phyloP scores from a whole-genome alignment of 257 asterid species.

The Perilla frutescens region DNA sequence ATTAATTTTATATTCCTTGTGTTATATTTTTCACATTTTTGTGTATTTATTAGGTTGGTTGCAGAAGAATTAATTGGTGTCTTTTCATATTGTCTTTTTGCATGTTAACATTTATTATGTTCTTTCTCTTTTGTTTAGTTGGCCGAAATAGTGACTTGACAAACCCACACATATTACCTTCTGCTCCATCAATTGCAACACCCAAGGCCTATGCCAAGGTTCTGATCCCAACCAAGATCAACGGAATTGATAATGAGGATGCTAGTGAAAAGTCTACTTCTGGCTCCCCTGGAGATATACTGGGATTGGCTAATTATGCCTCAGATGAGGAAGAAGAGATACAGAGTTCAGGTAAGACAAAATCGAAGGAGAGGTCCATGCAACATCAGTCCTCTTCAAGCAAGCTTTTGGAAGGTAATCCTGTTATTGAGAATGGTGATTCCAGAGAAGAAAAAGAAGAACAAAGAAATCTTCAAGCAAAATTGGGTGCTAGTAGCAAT shows the following conservation, averaged over 20 bases:
- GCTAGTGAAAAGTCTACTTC: constrained; percentile 62
- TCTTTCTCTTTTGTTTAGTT: constrained; percentile 46
- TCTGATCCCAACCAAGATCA: constrained; percentile 56
- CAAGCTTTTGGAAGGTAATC: constrained; percentile 42
- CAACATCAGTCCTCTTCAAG: constrained; percentile 43
- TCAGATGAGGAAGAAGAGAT: constrained; percentile 84
- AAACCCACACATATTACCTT: constrained; percentile 45
- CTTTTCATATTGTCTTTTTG: constrained; percentile 29
- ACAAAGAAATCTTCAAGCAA: constrained; percentile 30
- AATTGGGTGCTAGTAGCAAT: constrained; percentile 41
- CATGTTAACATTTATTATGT: constrained; percentile 33
- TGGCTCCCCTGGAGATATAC: constrained; percentile 67
- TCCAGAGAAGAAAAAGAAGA: constrained; percentile 46
- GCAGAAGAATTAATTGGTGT: constrained; percentile 10
- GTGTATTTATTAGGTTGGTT: constrained; percentile 18
- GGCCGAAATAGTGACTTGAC: constrained; percentile 47
- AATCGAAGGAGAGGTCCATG: constrained; percentile 43
- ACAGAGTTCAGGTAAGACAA: constrained; percentile 55
- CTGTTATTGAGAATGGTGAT: constrained; percentile 52
- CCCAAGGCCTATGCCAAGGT: constrained; percentile 68
- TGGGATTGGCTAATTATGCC: constrained; percentile 90
- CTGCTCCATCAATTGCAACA: constrained; percentile 54
- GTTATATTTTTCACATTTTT: constrained; percentile 9
- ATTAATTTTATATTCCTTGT: constrained; percentile 26
- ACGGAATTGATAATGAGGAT: constrained; percentile 49